Base-by-base conservation (phyloP, 2,329 filamentous ascomycete species). In the Colletotrichum lupini region DNA sequence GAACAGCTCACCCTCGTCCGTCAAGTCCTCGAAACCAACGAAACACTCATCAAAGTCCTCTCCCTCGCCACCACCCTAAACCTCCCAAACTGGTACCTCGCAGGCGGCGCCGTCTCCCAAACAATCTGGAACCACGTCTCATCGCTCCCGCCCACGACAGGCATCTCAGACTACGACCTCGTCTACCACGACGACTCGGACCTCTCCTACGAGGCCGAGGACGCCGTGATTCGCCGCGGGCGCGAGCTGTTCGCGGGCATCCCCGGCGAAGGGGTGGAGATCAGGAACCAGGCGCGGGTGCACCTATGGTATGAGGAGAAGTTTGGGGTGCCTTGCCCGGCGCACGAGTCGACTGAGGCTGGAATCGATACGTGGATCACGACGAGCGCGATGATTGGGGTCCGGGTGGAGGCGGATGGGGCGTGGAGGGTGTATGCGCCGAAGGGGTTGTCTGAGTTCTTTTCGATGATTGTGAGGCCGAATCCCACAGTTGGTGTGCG, bases 271-370 rank as follows among this genome's bases (percentile, higher is more conserved):
- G 6, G 6, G 30, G 78, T 83, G 1, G 82, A 83, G 71, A 82
- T 83, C 16, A 79, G 82, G 16, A 83, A 83, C 52, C 82, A 83
- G 63, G 82, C 82, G 2, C 78, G 82, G 9, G 82, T 83, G 12
- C 82, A 83, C 55, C 74, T 83, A 0, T 83, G 82, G 82, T 83
- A 82, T 24, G 76, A 75, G 61, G 53, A 77, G 37, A 81, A 80
- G 52, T 81, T 80, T 16, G 80, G 82, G 5, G 70, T 74, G 0
- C 74, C 77, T 1, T 83, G 81, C 30, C 75, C 82, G 0, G 75
- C 74, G 12, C 81, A 82, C 16, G 55, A 53, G 12, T 81, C 79
- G 0, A 77, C 77, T 0, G 82, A 83, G 37, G 78, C 76, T 0
- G 81, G 80, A 0, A 83, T 83, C 59, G 76, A 78, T 24, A 74